Evolutionary conservation across 345 rosid genomes (phyloP).

Genomic region (Brassica napus): Da-Ae NC_063438.1:2923001-2923500

Average conservation of each 20-base stretch:
- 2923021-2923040: constrained; percentile 37
- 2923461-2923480: constrained; percentile 37
- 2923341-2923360: constrained; percentile 40
- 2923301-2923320: constrained; percentile 34
- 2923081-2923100: constrained; percentile 36
- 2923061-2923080: constrained; percentile 24
- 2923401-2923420: constrained; percentile 27
- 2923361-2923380: constrained; percentile 41
- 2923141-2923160: constrained; percentile 45
- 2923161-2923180: constrained; percentile 36
- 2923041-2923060: constrained; percentile 17
- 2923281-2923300: constrained; percentile 40
- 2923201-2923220: constrained; percentile 36
- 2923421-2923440: constrained; percentile 42
- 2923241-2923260: constrained; percentile 43
- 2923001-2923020: constrained; percentile 41
- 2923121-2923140: constrained; percentile 43
- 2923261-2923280: constrained; percentile 46
- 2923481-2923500: constrained; percentile 46
- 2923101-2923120: constrained; percentile 39
- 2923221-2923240: constrained; percentile 45
- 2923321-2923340: constrained; percentile 39
- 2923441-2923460: constrained; percentile 40
- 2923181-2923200: constrained; percentile 40
- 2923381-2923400: constrained; percentile 36